A percentile compares a stretch with the other conserved stretches of the same genome.
These are phyloP conservation scores for Tetraselmis striata DNA, from an alignment of 139 green algal species.

Conservation along the genomic window DNA sequence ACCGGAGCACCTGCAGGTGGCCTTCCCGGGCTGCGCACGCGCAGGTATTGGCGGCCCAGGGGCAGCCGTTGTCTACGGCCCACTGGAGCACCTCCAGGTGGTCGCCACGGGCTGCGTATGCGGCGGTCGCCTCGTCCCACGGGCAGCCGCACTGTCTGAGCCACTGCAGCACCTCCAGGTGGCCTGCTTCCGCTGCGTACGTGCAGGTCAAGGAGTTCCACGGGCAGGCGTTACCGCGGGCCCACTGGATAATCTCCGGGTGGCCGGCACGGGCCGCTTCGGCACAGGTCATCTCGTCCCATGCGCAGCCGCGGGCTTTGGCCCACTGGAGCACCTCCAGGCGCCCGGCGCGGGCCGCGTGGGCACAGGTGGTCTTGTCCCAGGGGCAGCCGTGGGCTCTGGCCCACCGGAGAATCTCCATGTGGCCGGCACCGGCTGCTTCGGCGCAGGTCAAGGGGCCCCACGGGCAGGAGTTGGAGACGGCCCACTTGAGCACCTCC, in stretches of 20 bases:
- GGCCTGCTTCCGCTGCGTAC: no score
- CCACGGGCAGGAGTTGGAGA: neutral
- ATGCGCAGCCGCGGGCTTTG: neutral
- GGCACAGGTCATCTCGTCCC: no score
- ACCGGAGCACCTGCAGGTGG: slow-evolving; percentile 1
- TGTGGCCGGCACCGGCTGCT: neutral
- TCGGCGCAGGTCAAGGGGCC: neutral
- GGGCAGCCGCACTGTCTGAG: neutral
- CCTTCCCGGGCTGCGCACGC: neutral
- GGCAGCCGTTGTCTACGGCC: neutral
- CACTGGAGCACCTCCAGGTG: neutral
- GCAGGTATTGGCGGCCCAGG: neutral
- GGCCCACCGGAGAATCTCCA: neutral
- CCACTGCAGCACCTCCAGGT: neutral
- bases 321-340: slow-evolving; percentile 8
- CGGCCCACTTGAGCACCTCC: neutral
- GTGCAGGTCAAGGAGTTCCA: no score
- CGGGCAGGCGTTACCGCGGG: no score
- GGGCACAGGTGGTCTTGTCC: neutral
- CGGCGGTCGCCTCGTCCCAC: neutral
- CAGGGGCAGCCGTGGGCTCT: neutral
- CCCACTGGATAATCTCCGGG: no score
- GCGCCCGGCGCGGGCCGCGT: neutral
- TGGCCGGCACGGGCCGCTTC: no score
- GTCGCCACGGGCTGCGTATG: neutral